Base-by-base conservation (phyloP, 106 monocot species). In the Allium sativum region DNA sequence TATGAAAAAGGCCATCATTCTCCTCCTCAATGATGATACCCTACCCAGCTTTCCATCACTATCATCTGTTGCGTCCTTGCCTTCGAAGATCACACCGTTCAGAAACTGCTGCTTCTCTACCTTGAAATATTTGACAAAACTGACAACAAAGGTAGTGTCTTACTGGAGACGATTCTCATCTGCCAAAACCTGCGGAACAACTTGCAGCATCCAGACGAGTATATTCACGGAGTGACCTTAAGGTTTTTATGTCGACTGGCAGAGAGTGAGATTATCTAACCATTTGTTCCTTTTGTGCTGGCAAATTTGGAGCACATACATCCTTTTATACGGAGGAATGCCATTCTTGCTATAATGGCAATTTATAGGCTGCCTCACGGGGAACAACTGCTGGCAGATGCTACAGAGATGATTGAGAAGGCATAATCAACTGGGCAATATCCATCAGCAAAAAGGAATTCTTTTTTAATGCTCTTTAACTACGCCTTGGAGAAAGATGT, bases 121-220 rank as follows among this genome's bases (percentile, higher is more conserved):
- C 76, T 87, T 6, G 86, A 87, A 76, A 87, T 87, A 52, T 76
- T 87, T 48, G 86, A 87, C 56, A 87, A 87, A 68, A 81, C 76
- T 21, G 86, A 87, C 53, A 45, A 78, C 62, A 40, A 55, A 21
- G 82, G 86, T 63, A 72, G 78, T 51, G 73, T 82, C 58, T 76
- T 87, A n/a, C 86, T 82, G 17, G 86, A 87, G 76, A 87, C 82
- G 86, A 87, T 87, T 70, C 73, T 87, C 18, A 87, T 87, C 55
- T 87, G 86, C 73, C 82, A 87, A 71, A 87, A 82, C 45, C 79
- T 87, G 31, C 52, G 82, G 48, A 87, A 87, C 67, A 87, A 87
- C 53, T 73, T 87, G 43, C 86, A 87, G 70, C 82, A 82, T 62
- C 79, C 86, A 21, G 82, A 87, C 56, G 86, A 87, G 73, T 87